Base-by-base conservation (phyloP, 768 basidiomycete species). In the Pilatotrama ljubarskyi region DNA sequence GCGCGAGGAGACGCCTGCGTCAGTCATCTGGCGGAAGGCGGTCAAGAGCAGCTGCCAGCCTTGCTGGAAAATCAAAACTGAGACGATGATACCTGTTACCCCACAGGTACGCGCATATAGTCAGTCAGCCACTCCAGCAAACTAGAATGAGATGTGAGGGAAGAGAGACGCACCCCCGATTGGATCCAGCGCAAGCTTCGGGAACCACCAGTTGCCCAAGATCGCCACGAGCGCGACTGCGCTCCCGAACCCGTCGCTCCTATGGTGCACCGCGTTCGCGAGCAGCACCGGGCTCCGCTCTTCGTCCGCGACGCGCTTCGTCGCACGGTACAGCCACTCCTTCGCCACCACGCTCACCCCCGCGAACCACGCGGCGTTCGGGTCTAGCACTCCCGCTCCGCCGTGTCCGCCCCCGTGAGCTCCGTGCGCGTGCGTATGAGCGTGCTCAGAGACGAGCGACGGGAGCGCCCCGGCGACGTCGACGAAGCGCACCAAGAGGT, bases 291-390 rank as follows among this genome's bases (percentile, higher is more conserved):
- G 91, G 68, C 90, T 93, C 67, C 87, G 86, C 73, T 98, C 95
- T 66, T 93, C 85, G 58, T 92, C 86, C 11, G 96, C 97, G 29
- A 99, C 95, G 55, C 82, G 84, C 69, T 90, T 90, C 47, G 95
- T 98, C 46, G 88, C 77, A 42, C 95, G 80, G 74, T 96, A 98
- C 13, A 99, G 73, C 88, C 90, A 98, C 73, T 99, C 97, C 71
- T 99, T 99, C 61, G 82, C 74, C 3, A 93, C 50, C 2, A 98
- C 85, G 63, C 91, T 86, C 20, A 85, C 67, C 1, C 85, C 85
- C 8, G 97, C 97, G 68, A 98, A 95, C 95, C 95, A 98, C 26
- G 95, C 94, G 18, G 97, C 97, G 69, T 98, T 95, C 41, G 93
- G 90, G 70, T 97, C 94, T 5, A 97, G 78, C 5, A 76, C 74